Percentiles rank a stretch among this genome's conserved stretches.
Conservation (phyloP, 73 alveolate genomes). For the Symbiodinium pilosum region DNA sequence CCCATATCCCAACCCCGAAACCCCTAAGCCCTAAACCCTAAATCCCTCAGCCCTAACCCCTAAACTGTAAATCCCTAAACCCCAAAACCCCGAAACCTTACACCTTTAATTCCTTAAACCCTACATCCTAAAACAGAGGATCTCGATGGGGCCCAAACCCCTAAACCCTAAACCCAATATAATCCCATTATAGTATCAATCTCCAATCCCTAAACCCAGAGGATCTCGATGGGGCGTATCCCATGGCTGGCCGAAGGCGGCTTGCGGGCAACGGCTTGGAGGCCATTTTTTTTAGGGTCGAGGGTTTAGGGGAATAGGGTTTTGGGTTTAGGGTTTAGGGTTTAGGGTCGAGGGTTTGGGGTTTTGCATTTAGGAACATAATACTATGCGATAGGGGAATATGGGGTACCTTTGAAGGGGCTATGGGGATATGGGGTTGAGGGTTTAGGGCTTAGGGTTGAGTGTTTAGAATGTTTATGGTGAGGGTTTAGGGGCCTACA, state of each 20-base stretch:
- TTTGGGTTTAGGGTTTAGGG: slow-evolving; percentile 4
- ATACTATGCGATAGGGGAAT: too few species aligned
- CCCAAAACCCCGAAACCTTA: not conserved
- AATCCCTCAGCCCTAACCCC: not conserved
- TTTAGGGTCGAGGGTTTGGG: not conserved
- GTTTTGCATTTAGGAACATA: too few species aligned
- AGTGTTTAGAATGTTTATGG: too few species aligned
- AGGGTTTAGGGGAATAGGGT: not conserved
- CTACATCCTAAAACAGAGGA: too few species aligned
- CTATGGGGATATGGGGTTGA: too few species aligned
- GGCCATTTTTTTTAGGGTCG: too few species aligned
- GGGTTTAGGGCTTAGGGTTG: too few species aligned
- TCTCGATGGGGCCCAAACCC: not conserved
- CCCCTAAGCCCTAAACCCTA: not conserved
- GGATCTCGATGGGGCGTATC: not conserved
- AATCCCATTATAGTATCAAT: not conserved
- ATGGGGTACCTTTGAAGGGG: too few species aligned
- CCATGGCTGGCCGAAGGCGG: slow-evolving; percentile 16
- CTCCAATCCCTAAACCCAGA: not conserved
- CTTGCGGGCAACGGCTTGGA: slow-evolving; percentile 50
- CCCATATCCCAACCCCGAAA: too few species aligned
- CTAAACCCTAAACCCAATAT: not conserved
- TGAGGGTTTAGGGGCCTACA: too few species aligned
- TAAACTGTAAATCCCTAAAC: not conserved
- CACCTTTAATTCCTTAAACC: not conserved